Evolutionary conservation across 2,329 filamentous ascomycete species (phyloP).

Genomic region (Endoconidiophora polonica): DNA sequence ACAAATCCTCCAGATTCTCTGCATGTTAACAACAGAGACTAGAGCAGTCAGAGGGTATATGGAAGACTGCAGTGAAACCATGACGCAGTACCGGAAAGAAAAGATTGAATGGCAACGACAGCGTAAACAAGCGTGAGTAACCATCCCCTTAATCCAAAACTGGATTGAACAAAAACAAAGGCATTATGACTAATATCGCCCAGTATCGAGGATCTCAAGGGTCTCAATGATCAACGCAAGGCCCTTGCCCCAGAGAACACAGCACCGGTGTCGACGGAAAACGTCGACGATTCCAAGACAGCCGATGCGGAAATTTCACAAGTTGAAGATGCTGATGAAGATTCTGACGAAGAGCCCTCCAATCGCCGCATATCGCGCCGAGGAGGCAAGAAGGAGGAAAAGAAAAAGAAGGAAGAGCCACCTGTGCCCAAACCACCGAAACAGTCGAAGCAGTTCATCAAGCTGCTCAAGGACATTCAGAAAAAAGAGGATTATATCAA

Average conservation of each 20-base stretch:
- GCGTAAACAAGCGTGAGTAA: constrained; percentile 44
- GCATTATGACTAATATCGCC: constrained; percentile 17
- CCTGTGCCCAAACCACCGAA: constrained; percentile 51
- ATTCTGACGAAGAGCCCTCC: constrained; percentile 51
- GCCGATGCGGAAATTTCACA: constrained; percentile 45
- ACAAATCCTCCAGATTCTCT: constrained; percentile 66
- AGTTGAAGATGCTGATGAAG: constrained; percentile 29
- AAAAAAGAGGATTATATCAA: constrained; percentile 69
- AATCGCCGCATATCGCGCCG: constrained; percentile 18
- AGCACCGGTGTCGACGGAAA: constrained; percentile 41
- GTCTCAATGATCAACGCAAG: constrained; percentile 56
- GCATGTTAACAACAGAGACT: constrained; percentile 71
- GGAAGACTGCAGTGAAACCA: constrained; percentile 80
- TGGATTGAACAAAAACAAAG: background rate
- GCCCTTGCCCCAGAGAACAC: constrained; percentile 57
- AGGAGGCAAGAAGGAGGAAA: constrained; percentile 34
- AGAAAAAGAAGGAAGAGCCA: constrained; percentile 48
- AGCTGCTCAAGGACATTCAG: constrained; percentile 74
- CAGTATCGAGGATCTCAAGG: constrained; percentile 54
- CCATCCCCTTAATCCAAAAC: constrained; percentile 14
- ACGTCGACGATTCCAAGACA: constrained; percentile 43
- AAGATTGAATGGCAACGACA: constrained; percentile 85
- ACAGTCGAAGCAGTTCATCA: constrained; percentile 77
- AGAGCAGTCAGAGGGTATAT: constrained; percentile 76
- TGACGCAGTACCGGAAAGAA: constrained; percentile 88